These are phyloP conservation scores for Pulveroboletus frians DNA, from an alignment of 768 basidiomycete species.

Conservation along the genomic window DNA sequence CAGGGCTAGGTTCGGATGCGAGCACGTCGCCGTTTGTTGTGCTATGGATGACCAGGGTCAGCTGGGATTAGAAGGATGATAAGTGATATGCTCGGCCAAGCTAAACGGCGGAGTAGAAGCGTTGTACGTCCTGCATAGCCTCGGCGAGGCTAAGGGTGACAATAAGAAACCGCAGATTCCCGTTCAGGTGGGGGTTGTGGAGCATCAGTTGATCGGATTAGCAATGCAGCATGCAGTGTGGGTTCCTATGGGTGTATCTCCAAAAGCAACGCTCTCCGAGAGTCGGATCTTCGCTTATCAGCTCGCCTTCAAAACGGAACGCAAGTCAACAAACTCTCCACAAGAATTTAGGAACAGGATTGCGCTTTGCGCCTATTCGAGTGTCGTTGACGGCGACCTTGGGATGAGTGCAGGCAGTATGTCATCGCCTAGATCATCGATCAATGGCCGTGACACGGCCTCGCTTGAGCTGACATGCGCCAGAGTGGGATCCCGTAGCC, in stretches of 20 bases:
- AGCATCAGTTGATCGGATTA: conserved; percentile 6
- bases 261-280: neutral
- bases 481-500: neutral
- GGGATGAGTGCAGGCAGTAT: neutral
- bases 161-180: conserved; percentile 35
- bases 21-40: conserved; percentile 48
- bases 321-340: neutral
- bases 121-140: conserved; percentile 30
- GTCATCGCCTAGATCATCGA: neutral
- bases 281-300: neutral
- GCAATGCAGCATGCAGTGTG: neutral
- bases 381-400: neutral
- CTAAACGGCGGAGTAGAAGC: conserved; percentile 31
- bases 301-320: neutral
- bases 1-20: conserved; percentile 37
- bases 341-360: neutral
- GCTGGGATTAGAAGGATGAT: conserved; percentile 47
- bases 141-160: conserved; percentile 30
- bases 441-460: neutral
- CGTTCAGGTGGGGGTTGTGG: conserved; percentile 46
- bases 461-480: neutral
- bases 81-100: conserved; percentile 44
- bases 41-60: conserved; percentile 35
- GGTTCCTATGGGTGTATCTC: neutral
- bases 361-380: neutral